A percentile compares a stretch with the other conserved stretches of the same genome.
phyloP scores from a whole-genome alignment of 2,329 filamentous ascomycete species.

The Cylindrodendrum hubeiense region DNA sequence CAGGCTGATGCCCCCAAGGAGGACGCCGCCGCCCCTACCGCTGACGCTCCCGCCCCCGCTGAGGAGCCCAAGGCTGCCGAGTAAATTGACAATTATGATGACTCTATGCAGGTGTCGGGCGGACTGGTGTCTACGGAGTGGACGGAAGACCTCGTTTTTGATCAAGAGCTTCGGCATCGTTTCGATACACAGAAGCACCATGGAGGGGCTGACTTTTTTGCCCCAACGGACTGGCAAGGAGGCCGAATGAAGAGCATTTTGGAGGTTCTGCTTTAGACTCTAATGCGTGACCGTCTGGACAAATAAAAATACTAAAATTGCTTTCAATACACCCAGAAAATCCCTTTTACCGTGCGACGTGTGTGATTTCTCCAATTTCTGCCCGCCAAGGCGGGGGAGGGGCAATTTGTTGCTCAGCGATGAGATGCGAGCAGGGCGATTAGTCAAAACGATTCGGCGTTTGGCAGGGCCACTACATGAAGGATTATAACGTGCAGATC shows the following conservation, averaged over 20 bases:
- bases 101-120: constrained; percentile 56
- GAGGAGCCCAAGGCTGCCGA: constrained; percentile 79
- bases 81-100: constrained; percentile 57
- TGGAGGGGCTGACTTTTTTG: constrained; percentile 51
- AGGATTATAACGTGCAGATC: not conserved
- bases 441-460: not conserved
- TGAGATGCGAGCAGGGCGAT: not conserved
- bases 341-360: constrained; percentile 26
- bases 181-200: constrained; percentile 60
- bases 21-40: constrained; percentile 63
- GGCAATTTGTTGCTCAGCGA: not conserved
- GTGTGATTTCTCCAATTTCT: not conserved
- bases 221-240: constrained; percentile 54
- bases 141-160: constrained; percentile 69
- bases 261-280: constrained; percentile 68
- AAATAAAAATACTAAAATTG: constrained; percentile 65
- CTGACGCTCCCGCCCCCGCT: constrained; percentile 64
- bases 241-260: constrained; percentile 61
- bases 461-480: not conserved
- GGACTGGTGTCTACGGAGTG: constrained; percentile 75
- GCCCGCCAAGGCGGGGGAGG: constrained; percentile 8
- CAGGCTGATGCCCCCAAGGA: constrained; percentile 64
- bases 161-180: constrained; percentile 61
- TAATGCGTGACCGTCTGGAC: constrained; percentile 68
- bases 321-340: constrained; percentile 52